Percentiles rank a stretch among this genome's conserved stretches.
Conservation (phyloP, 768 basidiomycete species). For the Sistotremastrum suecicum region DNA sequence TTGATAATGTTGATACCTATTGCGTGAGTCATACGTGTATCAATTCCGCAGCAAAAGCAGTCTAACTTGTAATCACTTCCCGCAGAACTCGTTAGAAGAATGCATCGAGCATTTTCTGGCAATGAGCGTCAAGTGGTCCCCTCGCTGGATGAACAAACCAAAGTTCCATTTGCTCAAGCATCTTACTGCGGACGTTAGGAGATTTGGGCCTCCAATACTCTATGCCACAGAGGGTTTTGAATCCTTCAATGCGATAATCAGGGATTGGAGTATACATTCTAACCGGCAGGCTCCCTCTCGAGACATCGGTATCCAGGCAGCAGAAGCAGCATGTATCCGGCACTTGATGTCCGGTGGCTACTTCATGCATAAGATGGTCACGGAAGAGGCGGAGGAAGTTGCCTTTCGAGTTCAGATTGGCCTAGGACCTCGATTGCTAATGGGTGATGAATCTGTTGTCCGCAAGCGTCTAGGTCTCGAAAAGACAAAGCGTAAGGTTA, state of each 20-base stretch:
- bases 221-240: conserved; percentile 25
- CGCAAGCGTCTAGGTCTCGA: no score
- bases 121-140: conserved; percentile 15
- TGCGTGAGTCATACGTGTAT: conserved; percentile 16
- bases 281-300: conserved; percentile 21
- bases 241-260: conserved; percentile 19
- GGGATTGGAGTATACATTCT: conserved; percentile 17
- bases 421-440: no score
- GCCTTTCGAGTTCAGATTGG: no score
- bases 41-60: neutral
- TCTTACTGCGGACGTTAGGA: conserved; percentile 20
- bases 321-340: conserved; percentile 13
- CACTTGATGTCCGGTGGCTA: conserved; percentile 16
- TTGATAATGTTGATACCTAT: conserved; percentile 19
- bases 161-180: conserved; percentile 31
- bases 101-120: conserved; percentile 24
- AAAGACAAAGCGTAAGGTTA: no score
- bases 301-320: conserved; percentile 15
- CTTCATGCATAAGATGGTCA: conserved; percentile 9
- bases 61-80: neutral
- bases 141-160: conserved; percentile 26
- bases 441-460: no score
- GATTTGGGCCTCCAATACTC: conserved; percentile 28
- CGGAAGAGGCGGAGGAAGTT: no score
- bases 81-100: conserved; percentile 12